phyloP scores from a whole-genome alignment of 148 eudicot species.

The Rhododendron molle region DNA sequence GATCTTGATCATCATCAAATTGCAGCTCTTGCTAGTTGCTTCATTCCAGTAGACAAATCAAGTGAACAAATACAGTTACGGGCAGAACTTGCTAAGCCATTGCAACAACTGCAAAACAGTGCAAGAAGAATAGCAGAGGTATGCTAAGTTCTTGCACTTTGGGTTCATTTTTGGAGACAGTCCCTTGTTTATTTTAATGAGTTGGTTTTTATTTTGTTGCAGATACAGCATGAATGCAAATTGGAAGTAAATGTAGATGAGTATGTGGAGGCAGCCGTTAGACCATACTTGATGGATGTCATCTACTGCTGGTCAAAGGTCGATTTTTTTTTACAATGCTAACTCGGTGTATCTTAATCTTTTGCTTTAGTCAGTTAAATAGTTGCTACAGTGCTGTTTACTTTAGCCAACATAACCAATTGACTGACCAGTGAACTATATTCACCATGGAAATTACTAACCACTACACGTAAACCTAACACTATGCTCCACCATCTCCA shows the following conservation, averaged over 20 bases:
- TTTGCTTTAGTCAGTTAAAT: neutral
- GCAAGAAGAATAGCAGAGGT: constrained; percentile 98
- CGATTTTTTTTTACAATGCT: constrained; percentile 4
- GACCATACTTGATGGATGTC: constrained; percentile 98
- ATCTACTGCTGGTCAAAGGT: constrained; percentile 99
- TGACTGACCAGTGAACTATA: neutral
- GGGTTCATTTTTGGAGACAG: no score
- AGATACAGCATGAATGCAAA: constrained; percentile 97
- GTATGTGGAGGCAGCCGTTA: constrained; percentile 82
- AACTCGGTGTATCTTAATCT: neutral
- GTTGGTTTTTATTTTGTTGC: constrained; percentile 18
- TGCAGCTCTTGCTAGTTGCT: constrained; percentile 96
- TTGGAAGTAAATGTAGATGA: constrained; percentile 86
- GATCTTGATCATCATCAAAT: constrained; percentile 97
- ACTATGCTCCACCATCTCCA: neutral
- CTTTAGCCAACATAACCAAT: neutral
- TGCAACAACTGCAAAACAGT: constrained; percentile 95
- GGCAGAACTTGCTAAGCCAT: constrained; percentile 85
- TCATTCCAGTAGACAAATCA: constrained; percentile 84
- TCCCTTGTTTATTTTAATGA: neutral
- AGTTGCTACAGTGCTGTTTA: neutral
- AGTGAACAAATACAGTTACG: constrained; percentile 81
- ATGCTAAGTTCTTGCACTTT: neutral
- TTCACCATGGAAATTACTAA: neutral
- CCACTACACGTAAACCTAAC: neutral